A percentile compares a stretch with the other conserved stretches of the same genome.
These are phyloP conservation scores for Thozetella sp. DNA, from an alignment of 495 filamentous ascomycete genomes.

Conservation along the genomic window DNA sequence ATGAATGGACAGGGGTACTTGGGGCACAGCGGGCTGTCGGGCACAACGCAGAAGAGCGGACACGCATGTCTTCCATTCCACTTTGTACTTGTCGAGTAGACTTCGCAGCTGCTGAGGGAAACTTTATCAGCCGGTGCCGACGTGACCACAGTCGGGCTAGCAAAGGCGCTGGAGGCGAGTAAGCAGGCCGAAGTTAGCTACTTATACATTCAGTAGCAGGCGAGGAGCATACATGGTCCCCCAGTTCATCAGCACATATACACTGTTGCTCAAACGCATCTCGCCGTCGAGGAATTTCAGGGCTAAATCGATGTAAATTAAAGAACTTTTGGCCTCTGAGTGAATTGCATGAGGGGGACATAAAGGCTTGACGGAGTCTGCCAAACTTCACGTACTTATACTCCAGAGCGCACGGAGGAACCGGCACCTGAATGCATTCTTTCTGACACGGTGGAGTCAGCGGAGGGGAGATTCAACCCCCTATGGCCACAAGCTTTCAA, in stretches of 20 bases:
- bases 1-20: not conserved
- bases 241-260: not conserved
- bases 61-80: not conserved
- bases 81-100: not conserved
- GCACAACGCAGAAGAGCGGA: not conserved
- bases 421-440: not conserved
- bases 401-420: not conserved
- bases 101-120: not conserved
- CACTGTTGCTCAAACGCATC: not conserved
- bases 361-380: not conserved
- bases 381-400: not conserved
- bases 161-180: not conserved
- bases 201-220: not conserved
- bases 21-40: not conserved
- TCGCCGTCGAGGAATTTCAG: not conserved
- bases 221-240: not conserved
- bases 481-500: not conserved
- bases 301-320: not conserved
- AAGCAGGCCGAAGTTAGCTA: not conserved
- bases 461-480: not conserved
- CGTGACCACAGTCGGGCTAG: not conserved
- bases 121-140: not conserved
- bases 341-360: not conserved
- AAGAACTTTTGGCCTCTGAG: not conserved
- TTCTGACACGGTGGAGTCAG: not conserved